Evolutionary conservation across 257 asterid genomes (phyloP).

Genomic region (Galeopsis tetrahit): DNA sequence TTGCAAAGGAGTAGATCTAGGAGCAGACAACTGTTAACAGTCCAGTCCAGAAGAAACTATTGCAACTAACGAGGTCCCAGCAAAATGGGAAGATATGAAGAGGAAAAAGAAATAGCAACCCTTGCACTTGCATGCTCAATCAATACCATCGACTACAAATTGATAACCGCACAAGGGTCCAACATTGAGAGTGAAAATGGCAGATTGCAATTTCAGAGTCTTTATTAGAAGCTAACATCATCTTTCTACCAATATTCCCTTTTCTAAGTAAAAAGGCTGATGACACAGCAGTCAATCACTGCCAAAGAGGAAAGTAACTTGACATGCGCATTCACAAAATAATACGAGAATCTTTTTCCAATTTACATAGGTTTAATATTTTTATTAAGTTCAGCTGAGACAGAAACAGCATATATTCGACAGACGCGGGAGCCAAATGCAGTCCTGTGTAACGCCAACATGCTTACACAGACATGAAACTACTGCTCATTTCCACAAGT

Average conservation of each 20-base stretch:
- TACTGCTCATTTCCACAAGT: conserved; percentile 40
- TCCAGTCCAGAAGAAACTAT: not conserved
- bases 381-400: conserved; percentile 31
- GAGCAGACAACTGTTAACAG: not conserved
- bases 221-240: conserved; percentile 26
- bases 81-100: not conserved
- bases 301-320: conserved; percentile 14
- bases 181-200: not conserved
- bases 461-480: conserved; percentile 27
- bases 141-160: not conserved
- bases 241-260: not conserved
- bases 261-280: conserved; percentile 24
- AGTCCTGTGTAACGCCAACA: conserved; percentile 17
- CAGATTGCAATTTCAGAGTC: conserved; percentile 9
- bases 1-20: not conserved
- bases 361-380: conserved; percentile 30
- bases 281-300: conserved; percentile 32
- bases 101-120: not conserved
- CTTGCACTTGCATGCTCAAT: not conserved
- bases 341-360: conserved; percentile 28
- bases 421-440: conserved; percentile 28
- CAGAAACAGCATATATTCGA: conserved; percentile 22
- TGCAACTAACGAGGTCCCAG: not conserved
- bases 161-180: not conserved
- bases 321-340: conserved; percentile 14